Conservation (phyloP, 495 filamentous ascomycete species). For the Tuber borchii region DNA sequence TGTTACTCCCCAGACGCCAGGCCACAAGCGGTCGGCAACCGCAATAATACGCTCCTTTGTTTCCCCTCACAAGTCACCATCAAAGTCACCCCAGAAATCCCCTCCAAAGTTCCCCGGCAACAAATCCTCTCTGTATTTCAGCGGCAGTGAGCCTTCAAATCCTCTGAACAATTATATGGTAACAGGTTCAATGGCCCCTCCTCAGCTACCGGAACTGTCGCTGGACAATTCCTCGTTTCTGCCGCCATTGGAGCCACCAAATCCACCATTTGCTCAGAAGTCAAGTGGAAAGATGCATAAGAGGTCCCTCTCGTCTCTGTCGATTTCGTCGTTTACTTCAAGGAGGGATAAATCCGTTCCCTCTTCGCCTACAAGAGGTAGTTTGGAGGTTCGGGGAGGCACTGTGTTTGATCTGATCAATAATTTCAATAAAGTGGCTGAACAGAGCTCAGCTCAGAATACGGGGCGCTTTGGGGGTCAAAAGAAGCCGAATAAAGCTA, state of each 20-base stretch:
- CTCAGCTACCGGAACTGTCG: slow-evolving; percentile 32
- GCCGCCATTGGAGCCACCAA: slow-evolving; percentile 34
- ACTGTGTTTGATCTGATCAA: slow-evolving; percentile 31
- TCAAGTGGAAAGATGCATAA: slow-evolving; percentile 34
- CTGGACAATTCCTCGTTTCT: slow-evolving; percentile 23
- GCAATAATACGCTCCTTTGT: slow-evolving; percentile 41
- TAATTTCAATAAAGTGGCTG: slow-evolving; percentile 5
- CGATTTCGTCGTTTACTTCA: slow-evolving; percentile 39
- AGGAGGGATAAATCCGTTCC: slow-evolving; percentile 28
- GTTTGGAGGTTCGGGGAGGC: slow-evolving; percentile 31
- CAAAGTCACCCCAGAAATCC: slow-evolving; percentile 32
- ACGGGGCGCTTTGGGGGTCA: slow-evolving; percentile 20
- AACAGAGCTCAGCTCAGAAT: slow-evolving; percentile 8
- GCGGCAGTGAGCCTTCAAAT: slow-evolving; percentile 19
- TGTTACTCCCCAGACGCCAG: slow-evolving; percentile 27
- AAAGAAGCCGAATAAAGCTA: slow-evolving; percentile 39
- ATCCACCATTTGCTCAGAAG: slow-evolving; percentile 37
- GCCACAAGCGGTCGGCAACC: slow-evolving; percentile 40
- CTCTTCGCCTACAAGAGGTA: slow-evolving; percentile 33
- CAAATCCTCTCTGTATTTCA: not conserved
- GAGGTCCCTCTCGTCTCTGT: slow-evolving; percentile 39
- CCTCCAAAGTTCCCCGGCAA: slow-evolving; percentile 9
- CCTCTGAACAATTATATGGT: slow-evolving; percentile 40
- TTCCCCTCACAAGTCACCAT: slow-evolving; percentile 35
- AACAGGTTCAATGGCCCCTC: slow-evolving; percentile 23